A percentile compares a stretch with the other conserved stretches of the same genome.
Conservation (phyloP, 768 basidiomycete species). For the Cystofilobasidium capitatum region DNA sequence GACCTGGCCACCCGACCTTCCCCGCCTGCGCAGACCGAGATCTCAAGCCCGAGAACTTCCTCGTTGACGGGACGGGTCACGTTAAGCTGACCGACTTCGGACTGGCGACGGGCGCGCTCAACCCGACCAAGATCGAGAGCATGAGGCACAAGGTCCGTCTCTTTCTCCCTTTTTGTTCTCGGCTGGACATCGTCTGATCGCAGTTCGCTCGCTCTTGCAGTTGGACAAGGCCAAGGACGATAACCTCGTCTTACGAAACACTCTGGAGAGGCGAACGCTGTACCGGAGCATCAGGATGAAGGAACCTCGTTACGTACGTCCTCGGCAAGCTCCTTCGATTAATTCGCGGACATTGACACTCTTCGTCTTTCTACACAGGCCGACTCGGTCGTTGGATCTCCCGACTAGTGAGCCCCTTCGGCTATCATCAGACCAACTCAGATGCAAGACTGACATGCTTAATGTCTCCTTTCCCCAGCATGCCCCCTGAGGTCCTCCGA, state of each 20-base stretch:
- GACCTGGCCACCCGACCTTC: background rate
- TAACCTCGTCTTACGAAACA: conserved; percentile 77
- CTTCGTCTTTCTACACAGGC: conserved; percentile 43
- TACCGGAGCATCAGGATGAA: conserved; percentile 84
- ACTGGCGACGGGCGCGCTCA: conserved; percentile 88
- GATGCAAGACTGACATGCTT: background rate
- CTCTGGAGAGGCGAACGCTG: conserved; percentile 85
- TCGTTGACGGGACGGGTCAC: conserved; percentile 89
- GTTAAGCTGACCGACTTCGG: conserved; percentile 96
- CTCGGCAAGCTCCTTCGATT: background rate
- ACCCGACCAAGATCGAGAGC: conserved; percentile 87
- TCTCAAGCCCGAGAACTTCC: conserved; percentile 65
- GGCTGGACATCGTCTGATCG: too few relatives aligned
- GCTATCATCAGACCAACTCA: background rate
- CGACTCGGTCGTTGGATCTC: conserved; percentile 93
- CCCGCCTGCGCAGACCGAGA: conserved; percentile 11
- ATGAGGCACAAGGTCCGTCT: conserved; percentile 71
- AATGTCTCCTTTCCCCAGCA: conserved; percentile 39
- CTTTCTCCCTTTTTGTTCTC: background rate
- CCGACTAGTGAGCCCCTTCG: conserved; percentile 56
- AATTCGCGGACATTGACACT: conserved; percentile 7
- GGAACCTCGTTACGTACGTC: conserved; percentile 63
- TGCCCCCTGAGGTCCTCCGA: conserved; percentile 76
- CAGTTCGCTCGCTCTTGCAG: conserved; percentile 41
- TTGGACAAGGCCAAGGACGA: conserved; percentile 95